phyloP scores from a whole-genome alignment of 2,329 filamentous ascomycete genomes.

The Colletotrichum lentis region DNA sequence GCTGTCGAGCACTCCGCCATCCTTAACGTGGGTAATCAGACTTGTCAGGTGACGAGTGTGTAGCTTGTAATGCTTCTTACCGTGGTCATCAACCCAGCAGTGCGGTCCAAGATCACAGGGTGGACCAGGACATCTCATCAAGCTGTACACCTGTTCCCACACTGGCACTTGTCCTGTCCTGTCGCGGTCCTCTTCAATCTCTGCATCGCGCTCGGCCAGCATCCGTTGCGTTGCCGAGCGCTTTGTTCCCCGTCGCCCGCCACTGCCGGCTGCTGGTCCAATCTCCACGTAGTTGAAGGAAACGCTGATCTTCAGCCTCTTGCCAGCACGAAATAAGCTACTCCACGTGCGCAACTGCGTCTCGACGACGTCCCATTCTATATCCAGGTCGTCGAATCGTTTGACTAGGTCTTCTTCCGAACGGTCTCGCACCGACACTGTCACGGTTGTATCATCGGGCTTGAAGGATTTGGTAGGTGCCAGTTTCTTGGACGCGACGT shows the following conservation, averaged over 20 bases:
- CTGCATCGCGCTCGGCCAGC: too few relatives aligned
- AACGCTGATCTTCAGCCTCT: conserved; percentile 37
- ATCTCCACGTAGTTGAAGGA: conserved; percentile 40
- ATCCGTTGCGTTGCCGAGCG: too few relatives aligned
- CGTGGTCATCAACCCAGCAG: neutral
- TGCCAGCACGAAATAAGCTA: conserved; percentile 32
- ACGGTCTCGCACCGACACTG: conserved; percentile 42
- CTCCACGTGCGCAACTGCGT: conserved; percentile 37
- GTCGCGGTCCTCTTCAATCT: too few relatives aligned
- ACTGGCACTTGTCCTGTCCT: neutral
- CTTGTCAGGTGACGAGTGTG: neutral
- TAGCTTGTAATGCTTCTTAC: neutral
- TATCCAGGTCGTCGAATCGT: conserved; percentile 43
- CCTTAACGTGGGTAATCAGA: neutral
- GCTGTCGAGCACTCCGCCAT: neutral
- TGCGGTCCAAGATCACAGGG: neutral
- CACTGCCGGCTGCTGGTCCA: neutral
- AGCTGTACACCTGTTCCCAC: conserved; percentile 1
- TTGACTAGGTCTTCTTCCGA: conserved; percentile 43
- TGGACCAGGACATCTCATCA: conserved; percentile 1
- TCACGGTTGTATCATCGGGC: conserved; percentile 40
- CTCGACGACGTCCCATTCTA: conserved; percentile 41
- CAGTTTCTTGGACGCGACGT: conserved; percentile 33
- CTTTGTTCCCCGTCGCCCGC: neutral
- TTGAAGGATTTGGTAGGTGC: conserved; percentile 35